phyloP scores from a whole-genome alignment of 306 rosid genomes.

The Amphicarpaea edgeworthii region DNA sequence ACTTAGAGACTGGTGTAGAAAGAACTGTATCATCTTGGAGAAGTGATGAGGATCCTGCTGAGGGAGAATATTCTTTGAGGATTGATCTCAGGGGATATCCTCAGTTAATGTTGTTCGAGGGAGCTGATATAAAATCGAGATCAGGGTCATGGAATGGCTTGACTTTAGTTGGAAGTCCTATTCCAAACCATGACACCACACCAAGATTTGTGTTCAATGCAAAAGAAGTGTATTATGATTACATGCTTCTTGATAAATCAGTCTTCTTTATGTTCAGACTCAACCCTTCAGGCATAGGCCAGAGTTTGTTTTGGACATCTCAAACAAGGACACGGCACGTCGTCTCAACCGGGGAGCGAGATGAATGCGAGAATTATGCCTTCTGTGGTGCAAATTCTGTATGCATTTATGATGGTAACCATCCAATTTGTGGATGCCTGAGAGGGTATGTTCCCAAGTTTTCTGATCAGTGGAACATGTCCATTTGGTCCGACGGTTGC shows the following conservation, averaged over 20 bases:
- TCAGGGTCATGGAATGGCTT: slow-evolving; percentile 49
- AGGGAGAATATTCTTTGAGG: slow-evolving; percentile 30
- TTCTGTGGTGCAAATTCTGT: background rate
- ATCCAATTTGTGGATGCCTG: too few species aligned
- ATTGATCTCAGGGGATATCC: slow-evolving; percentile 35
- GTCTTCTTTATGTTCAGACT: too few species aligned
- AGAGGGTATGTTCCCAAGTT: too few species aligned
- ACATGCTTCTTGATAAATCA: background rate
- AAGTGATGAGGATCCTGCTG: slow-evolving; percentile 38
- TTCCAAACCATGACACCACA: background rate
- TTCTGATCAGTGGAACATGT: too few species aligned
- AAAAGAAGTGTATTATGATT: background rate
- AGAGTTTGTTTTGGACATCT: background rate
- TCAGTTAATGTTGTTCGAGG: slow-evolving; percentile 10
- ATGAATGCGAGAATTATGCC: too few species aligned
- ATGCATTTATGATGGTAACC: background rate
- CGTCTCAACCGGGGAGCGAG: background rate
- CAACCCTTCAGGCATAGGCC: background rate
- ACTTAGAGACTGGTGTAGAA: slow-evolving; percentile 33
- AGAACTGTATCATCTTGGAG: slow-evolving; percentile 40
- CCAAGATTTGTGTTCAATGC: background rate
- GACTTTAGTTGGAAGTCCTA: slow-evolving; percentile 20
- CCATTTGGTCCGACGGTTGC: too few species aligned
- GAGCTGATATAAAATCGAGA: background rate
- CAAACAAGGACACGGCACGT: background rate